Evolutionary conservation across 495 filamentous ascomycete genomes (phyloP).

Genomic region (Darksidea phi): DNA sequence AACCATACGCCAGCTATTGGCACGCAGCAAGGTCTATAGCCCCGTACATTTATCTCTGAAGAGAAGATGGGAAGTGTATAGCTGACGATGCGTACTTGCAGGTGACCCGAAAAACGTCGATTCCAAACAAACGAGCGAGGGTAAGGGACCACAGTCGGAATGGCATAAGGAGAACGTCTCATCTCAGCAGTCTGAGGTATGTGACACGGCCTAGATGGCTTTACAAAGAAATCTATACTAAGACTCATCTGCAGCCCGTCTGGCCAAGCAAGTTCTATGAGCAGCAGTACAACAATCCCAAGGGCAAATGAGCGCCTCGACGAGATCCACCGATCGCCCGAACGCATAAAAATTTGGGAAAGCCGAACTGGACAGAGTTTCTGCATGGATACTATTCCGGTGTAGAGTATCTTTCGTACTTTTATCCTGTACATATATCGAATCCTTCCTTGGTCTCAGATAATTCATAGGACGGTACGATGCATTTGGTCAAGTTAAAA

Average conservation of each 20-base stretch:
- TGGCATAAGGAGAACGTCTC: constrained; percentile 10
- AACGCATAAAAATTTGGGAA: no score
- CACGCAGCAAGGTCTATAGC: constrained; percentile 33
- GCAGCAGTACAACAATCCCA: constrained; percentile 22
- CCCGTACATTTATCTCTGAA: neutral
- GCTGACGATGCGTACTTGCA: neutral
- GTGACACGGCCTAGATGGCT: neutral
- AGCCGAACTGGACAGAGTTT: no score
- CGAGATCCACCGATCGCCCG: no score
- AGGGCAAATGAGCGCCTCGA: constrained; percentile 20
- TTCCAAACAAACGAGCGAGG: neutral
- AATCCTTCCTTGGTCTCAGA: no score
- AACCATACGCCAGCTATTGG: constrained; percentile 35
- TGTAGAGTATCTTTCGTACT: no score
- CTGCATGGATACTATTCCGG: no score
- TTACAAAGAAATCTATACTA: neutral
- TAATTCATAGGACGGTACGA: no score
- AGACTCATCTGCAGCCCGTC: neutral
- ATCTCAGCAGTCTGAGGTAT: constrained; percentile 12
- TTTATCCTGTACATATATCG: no score
- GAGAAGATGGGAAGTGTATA: neutral
- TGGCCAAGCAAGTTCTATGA: constrained; percentile 23
- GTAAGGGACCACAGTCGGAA: constrained; percentile 10
- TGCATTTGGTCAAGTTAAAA: neutral
- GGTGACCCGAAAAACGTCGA: constrained; percentile 5